Conservation (phyloP, 2,329 filamentous ascomycete genomes). For the Annulohypoxylon truncatum region DNA sequence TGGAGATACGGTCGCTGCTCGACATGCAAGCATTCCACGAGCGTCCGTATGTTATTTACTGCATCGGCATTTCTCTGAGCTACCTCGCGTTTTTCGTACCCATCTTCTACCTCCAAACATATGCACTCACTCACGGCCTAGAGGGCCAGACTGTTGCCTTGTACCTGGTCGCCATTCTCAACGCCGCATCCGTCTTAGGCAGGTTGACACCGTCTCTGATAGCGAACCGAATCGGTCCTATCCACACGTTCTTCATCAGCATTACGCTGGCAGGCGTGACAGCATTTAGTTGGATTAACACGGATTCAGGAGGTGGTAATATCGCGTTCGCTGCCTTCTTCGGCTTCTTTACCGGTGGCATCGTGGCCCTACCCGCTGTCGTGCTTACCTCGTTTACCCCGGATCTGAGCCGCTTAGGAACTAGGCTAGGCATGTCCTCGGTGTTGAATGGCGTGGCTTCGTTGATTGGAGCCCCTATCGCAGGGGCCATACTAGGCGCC, state of each 20-base stretch:
- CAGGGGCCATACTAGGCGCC: constrained; percentile 52
- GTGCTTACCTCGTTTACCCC: constrained; percentile 56
- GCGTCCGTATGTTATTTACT: constrained; percentile 50
- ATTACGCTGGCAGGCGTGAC: constrained; percentile 51
- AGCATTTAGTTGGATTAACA: constrained; percentile 56
- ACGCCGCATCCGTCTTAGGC: constrained; percentile 62
- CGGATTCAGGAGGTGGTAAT: constrained; percentile 51
- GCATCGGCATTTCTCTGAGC: constrained; percentile 50
- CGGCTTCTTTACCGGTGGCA: constrained; percentile 59
- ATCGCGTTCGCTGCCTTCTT: constrained; percentile 58
- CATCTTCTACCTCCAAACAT: constrained; percentile 60
- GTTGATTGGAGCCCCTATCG: constrained; percentile 54
- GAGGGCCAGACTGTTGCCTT: constrained; percentile 51
- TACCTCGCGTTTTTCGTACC: constrained; percentile 55
- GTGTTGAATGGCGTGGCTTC: constrained; percentile 53
- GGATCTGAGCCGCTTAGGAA: constrained; percentile 56
- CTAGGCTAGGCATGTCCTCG: constrained; percentile 58
- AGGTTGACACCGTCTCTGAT: constrained; percentile 60
- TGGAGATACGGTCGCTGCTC: constrained; percentile 42
- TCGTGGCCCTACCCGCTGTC: constrained; percentile 58
- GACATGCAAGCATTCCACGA: constrained; percentile 49
- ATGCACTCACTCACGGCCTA: constrained; percentile 53
- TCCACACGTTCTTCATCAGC: constrained; percentile 55
- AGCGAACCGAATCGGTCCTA: constrained; percentile 55
- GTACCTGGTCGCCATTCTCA: constrained; percentile 64